phyloP scores from a whole-genome alignment of 768 basidiomycete genomes.

The Boletus rubescentipes region DNA sequence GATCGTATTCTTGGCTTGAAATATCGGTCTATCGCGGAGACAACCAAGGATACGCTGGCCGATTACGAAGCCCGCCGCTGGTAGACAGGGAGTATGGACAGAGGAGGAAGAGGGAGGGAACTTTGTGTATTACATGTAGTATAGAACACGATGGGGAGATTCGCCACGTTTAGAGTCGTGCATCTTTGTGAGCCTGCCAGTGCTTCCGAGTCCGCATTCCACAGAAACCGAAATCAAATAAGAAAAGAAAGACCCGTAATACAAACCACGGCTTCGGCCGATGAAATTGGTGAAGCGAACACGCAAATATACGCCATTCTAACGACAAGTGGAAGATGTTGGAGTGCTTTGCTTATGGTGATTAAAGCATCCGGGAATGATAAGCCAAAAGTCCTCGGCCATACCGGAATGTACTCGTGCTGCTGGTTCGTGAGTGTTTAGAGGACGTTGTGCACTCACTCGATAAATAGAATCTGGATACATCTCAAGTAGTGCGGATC shows the following conservation, averaged over 20 bases:
- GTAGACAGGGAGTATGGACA: conserved; percentile 20
- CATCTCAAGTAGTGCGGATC: background rate
- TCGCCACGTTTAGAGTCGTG: background rate
- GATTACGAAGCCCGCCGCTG: conserved; percentile 47
- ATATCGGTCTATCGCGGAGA: conserved; percentile 41
- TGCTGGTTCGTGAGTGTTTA: background rate
- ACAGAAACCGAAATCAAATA: no score
- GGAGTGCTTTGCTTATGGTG: background rate
- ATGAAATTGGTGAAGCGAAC: no score
- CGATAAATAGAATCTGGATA: background rate
- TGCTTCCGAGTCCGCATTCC: no score
- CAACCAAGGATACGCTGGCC: conserved; percentile 39
- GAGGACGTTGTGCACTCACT: background rate
- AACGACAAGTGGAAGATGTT: background rate
- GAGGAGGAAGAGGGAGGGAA: background rate
- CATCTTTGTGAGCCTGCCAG: background rate
- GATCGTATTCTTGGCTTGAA: conserved; percentile 41
- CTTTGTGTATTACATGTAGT: background rate
- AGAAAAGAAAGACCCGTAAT: no score
- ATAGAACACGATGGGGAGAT: background rate
- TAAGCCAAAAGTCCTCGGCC: no score
- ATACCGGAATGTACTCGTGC: no score
- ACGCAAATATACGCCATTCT: background rate
- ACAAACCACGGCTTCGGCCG: no score
- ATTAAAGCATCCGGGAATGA: background rate